Evolutionary conservation across 2,329 filamentous ascomycete genomes (phyloP), one percentile per base, ranked within the genome.

Genomic region (Colletotrichum liriopes): DNA sequence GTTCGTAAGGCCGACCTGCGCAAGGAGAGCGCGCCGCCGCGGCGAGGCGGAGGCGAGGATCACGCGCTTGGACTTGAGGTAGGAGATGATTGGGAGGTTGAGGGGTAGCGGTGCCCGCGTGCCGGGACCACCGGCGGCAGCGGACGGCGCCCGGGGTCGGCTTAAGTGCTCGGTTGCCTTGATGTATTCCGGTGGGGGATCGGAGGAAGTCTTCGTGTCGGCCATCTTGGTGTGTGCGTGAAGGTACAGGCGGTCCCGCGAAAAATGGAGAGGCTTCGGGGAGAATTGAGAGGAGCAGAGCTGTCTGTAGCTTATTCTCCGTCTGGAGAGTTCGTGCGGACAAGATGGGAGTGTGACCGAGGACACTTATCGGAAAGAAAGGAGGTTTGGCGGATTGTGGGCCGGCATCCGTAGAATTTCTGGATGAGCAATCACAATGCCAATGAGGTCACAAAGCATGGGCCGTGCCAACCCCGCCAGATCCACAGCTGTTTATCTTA

Each of bases 21-120:
- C 90, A 52, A 99, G 90, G 12, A 99, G 90, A 74, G 94, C 92
- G 81, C 92, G 93, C 65, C 96, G 89, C 55, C 96, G 89, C 0
- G 96, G 96, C 1, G 95, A 98, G 26, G 93, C 91, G 2, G 95
- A 98, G 64, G 96, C 96, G 37, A 99, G 92, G 76, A 99, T 93
- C 7, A 98, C 91, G 75, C 96, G 89, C 81, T 93, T 94, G 66
- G 89, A 89, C 78, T 93, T 91, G 75, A 99, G 89, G 78, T 92
- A 87, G 77, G 89, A 90, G 71, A 99, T 86, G 67, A 95, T 92
- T 20, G 96, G 95, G 23, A 98, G 88, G 73, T 94, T 89, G 73
- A 98, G 89, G 1, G 93, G 93, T 54, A 89, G 86, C 9, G 91
- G 90, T 18, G 86, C 86, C 66, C 85, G 85, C 65, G 82, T 84